Evolutionary conservation across 371 early-diverging fungal genomes (phyloP), one percentile per base, ranked within the genome.

Genomic region (Apophysomyces ossiformis): DNA sequence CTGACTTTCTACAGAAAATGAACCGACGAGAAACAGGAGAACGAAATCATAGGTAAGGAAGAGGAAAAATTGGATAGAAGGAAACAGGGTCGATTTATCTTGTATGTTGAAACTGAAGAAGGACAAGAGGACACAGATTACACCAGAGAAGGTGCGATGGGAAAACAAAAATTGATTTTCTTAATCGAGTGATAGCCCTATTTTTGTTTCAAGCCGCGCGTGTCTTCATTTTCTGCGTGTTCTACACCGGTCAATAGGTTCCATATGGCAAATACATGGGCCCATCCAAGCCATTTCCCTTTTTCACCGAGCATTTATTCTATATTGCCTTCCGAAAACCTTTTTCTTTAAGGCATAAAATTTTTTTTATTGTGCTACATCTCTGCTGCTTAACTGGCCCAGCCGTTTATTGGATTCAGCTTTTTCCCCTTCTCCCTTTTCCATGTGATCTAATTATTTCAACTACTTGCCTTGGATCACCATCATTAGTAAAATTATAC

Each of bases 121-220:
- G 32, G 32, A 26, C 32, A 26, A 2, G 32, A 2, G 32, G 1
- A 2, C 32, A 26, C 1, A 26, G 32, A 26, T 26, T 26, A 26
- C 32, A 26, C 32, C 32, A 2, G 13, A 45, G 2, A 45, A 45
- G 16, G 13, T 6, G 46, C 11, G 8, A n/a, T n/a, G 6, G 46
- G 46, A 18, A 21, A 21, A 50, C 6, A 18, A 18, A 50, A 21
- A 21, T 18, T 21, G 18, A 11, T 11, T 9, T 47, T 15, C 47
- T 18, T 18, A 47, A 47, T 50, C 54, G 16, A 50, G 54, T 4
- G 21, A 50, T 21, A 1, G 16, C 21, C 54, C 21, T 50, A 50
- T 50, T 50, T 50, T 21, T 16, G 54, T 50, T 50, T 50, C 21
- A 50, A 50, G 54, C 54, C n/a, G 54, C 54, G 54, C 54, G 21